Conservation (phyloP, 202 grass and related monocot genomes). For the Setaria viridis region DNA sequence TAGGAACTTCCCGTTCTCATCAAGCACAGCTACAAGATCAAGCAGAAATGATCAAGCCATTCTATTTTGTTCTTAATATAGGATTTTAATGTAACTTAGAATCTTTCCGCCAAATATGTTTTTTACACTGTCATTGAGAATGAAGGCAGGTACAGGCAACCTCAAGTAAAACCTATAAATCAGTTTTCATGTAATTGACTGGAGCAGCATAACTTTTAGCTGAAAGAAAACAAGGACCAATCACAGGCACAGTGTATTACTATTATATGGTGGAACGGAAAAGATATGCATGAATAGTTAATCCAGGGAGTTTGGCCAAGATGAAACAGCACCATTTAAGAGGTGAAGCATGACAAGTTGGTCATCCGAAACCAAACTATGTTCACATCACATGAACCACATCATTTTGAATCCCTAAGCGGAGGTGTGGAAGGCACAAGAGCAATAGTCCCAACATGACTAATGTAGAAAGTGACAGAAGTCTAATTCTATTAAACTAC, state of each 20-base stretch:
- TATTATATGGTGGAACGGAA: neutral
- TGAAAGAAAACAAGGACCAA: neutral
- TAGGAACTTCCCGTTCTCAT: conserved; percentile 90
- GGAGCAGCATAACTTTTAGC: conserved; percentile 27
- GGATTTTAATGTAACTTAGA: neutral
- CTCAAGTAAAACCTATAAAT: neutral
- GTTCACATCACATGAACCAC: neutral
- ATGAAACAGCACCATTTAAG: neutral
- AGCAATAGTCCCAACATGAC: conserved; percentile 5
- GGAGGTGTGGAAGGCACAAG: neutral
- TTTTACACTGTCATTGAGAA: neutral
- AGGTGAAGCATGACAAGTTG: neutral
- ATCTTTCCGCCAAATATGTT: neutral
- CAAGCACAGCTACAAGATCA: conserved; percentile 69
- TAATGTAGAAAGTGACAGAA: neutral
- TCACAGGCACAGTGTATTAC: neutral
- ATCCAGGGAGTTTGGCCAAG: neutral
- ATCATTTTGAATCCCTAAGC: neutral
- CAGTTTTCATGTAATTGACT: conserved; percentile 9
- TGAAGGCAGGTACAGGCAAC: neutral
- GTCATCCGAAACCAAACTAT: neutral
- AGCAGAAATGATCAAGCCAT: conserved; percentile 13
- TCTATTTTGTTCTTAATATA: conserved; percentile 10
- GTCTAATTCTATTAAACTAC: neutral
- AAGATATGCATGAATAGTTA: neutral